Percentiles rank a stretch among this genome's conserved stretches.
phyloP scores from a whole-genome alignment of 306 rosid genomes.

The Medicago arabica region DNA sequence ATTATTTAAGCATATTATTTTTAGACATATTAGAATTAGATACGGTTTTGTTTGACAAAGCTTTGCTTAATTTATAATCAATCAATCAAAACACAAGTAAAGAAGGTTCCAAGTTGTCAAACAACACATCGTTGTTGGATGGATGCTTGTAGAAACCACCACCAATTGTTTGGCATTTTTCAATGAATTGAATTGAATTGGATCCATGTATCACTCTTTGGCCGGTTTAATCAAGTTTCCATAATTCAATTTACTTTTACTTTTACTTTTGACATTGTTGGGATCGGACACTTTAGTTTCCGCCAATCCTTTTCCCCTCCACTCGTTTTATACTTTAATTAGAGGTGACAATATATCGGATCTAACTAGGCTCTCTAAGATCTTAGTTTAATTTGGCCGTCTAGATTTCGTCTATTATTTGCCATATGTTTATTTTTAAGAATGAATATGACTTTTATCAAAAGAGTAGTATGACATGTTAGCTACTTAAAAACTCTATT shows the following conservation, averaged over 20 bases:
- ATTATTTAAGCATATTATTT: too few species aligned
- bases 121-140: conserved; percentile 25
- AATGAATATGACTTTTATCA: too few species aligned
- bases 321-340: too few species aligned
- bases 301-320: background rate
- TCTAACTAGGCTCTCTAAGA: too few species aligned
- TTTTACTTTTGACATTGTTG: conserved; percentile 20
- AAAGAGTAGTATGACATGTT: too few species aligned
- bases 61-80: conserved; percentile 32
- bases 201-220: conserved; percentile 8
- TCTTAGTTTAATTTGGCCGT: too few species aligned
- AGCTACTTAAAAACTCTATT: too few species aligned
- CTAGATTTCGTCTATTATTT: too few species aligned
- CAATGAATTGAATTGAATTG: conserved; percentile 20
- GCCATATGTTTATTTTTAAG: too few species aligned
- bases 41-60: conserved; percentile 39
- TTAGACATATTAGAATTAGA: background rate
- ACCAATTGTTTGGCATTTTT: conserved; percentile 32
- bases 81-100: background rate
- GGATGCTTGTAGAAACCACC: conserved; percentile 19
- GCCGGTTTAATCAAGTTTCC: conserved; percentile 11
- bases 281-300: background rate
- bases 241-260: background rate
- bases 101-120: conserved; percentile 36
- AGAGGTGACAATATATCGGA: too few species aligned